Percentiles rank a stretch among this genome's conserved stretches.
Conservation (phyloP, 805 yeast genomes). For the Metschnikowia cerradonensis region DNA sequence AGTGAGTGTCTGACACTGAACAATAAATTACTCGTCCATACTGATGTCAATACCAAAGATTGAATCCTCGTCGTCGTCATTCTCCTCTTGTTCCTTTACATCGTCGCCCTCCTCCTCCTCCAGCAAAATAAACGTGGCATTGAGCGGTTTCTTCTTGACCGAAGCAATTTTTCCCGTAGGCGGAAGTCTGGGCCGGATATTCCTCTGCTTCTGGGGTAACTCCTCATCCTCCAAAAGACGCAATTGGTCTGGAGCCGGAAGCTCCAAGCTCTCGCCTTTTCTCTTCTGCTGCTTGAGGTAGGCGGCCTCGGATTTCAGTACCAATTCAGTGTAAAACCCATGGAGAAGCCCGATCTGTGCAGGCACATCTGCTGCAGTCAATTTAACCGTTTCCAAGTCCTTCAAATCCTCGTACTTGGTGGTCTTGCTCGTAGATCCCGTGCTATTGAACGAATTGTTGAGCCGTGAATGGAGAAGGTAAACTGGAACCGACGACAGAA, state of each 20-base stretch:
- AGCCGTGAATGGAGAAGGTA: slow-evolving; percentile 78
- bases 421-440: slow-evolving; percentile 44
- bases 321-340: slow-evolving; percentile 46
- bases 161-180: slow-evolving; percentile 83
- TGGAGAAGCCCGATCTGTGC: slow-evolving; percentile 54
- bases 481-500: slow-evolving; percentile 83
- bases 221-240: slow-evolving; percentile 73
- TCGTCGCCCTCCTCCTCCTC: slow-evolving; percentile 6
- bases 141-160: slow-evolving; percentile 52
- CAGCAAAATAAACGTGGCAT: slow-evolving; percentile 29
- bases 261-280: slow-evolving; percentile 36
- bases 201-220: slow-evolving; percentile 72
- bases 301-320: slow-evolving; percentile 41
- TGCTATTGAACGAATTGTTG: slow-evolving; percentile 49
- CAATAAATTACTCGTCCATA: background rate
- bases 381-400: slow-evolving; percentile 48
- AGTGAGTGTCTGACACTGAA: no score
- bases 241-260: slow-evolving; percentile 39
- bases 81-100: background rate
- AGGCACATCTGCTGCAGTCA: slow-evolving; percentile 50
- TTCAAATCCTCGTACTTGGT: slow-evolving; percentile 64
- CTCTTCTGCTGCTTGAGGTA: slow-evolving; percentile 37
- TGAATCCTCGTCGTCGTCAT: background rate
- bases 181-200: slow-evolving; percentile 74
- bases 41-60: slow-evolving; percentile 4